Base-by-base conservation (phyloP, 1,139 yeast species). In the Saccharomycopsis hybrid region DNA sequence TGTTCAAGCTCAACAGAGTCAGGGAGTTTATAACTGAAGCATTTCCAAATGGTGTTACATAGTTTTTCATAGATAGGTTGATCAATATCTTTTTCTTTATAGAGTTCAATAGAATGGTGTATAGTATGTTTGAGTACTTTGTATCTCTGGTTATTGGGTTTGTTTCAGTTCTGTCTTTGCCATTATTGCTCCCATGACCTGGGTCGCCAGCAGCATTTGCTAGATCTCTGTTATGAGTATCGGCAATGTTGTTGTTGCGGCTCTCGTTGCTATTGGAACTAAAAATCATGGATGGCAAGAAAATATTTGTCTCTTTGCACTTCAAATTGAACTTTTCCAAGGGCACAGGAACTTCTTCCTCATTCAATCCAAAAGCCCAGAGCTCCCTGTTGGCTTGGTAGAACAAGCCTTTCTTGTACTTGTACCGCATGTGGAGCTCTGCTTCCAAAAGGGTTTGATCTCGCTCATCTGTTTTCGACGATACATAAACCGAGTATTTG, bases 351-450 rank as follows among this genome's bases (percentile, higher is more conserved):
- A 63, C 65, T n/a, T 59, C 56, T 37, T 62, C 54, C 2, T 59
- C 67, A 47, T 67, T 65, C 49, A 75, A 67, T 55, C 74, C 70
- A 54, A 84, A 76, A 47, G 78, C 71, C 76, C 84, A 84, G 8
- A 84, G 66, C 50, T 78, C 81, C 56, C 80, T 79, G 56, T 82
- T 77, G 59, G 79, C 74, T 52, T 81, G 72, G 11, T 82, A 76
- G 4, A 81, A 73, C 43, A 84, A 65, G 5, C 76, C 74, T 46
- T 70, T 69, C 2, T 84, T 78, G 54, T 76, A 63, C 36, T 71
- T 65, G 56, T 72, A 70, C 48, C 90, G 68, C 47, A 83, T 67
- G 32, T 69, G 63, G 40, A 83, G 68, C 60, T 83, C 90, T 46
- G 82, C 74, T 56, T 81, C 84, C 18, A 81, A 67, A 9, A 83